Evolutionary conservation across 2,329 filamentous ascomycete species (phyloP).

Genomic region (Claviceps capensis): DNA sequence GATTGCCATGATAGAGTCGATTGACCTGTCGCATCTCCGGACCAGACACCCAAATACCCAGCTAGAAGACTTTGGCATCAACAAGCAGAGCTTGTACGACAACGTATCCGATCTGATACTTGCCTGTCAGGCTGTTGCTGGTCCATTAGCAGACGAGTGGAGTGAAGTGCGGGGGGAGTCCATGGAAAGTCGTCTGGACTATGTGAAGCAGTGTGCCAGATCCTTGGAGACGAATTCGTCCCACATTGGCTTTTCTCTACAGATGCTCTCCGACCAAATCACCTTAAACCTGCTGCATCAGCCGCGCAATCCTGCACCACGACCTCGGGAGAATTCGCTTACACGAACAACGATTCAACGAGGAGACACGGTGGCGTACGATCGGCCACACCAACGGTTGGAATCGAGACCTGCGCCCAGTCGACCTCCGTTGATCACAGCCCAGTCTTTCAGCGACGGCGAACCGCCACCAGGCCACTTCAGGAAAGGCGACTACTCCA

Average conservation of each 20-base stretch:
- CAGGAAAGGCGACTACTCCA: conserved; percentile 47
- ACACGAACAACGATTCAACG: conserved; percentile 40
- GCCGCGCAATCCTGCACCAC: conserved; percentile 19
- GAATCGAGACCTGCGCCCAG: conserved; percentile 35
- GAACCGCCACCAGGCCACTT: conserved; percentile 36
- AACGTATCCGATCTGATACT: conserved; percentile 80
- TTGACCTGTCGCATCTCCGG: conserved; percentile 70
- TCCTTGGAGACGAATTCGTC: conserved; percentile 78
- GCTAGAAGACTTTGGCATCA: conserved; percentile 70
- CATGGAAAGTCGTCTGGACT: conserved; percentile 71
- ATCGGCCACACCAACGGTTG: conserved; percentile 39
- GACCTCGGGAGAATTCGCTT: conserved; percentile 30
- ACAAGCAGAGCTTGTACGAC: conserved; percentile 91
- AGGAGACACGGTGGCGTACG: conserved; percentile 43
- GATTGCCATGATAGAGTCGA: conserved; percentile 80
- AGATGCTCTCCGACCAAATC: conserved; percentile 73
- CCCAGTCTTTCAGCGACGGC: conserved; percentile 54
- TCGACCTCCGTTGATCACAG: conserved; percentile 34
- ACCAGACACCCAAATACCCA: conserved; percentile 73
- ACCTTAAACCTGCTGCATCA: conserved; percentile 38
- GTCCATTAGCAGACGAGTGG: conserved; percentile 90
- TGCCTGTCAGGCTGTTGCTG: conserved; percentile 80
- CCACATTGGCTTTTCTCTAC: conserved; percentile 76
- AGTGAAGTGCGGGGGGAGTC: conserved; percentile 81
- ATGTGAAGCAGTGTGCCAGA: conserved; percentile 62